Evolutionary conservation across 352 stramenopile genomes (phyloP).

Genomic region (Globisporangium carolinianum): DNA sequence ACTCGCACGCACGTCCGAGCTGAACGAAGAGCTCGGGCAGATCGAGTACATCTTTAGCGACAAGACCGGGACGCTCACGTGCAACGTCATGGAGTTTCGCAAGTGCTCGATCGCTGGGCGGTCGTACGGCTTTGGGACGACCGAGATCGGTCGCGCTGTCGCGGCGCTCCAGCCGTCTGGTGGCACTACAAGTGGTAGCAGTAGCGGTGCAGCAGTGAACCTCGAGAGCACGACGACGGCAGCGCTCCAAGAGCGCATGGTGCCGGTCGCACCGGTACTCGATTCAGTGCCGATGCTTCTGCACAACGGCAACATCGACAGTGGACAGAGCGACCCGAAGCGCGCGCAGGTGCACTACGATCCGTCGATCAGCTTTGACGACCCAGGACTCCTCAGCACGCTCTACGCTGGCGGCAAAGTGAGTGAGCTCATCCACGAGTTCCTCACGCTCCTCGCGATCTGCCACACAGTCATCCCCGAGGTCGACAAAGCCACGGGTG

Average conservation of each 20-base stretch:
- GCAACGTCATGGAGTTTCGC: conserved; percentile 98
- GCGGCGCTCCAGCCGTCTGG: conserved; percentile 13
- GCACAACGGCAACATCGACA: conserved; percentile 11
- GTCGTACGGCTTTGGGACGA: conserved; percentile 82
- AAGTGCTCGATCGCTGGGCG: conserved; percentile 74
- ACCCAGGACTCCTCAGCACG: conserved; percentile 41
- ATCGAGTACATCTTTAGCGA: conserved; percentile 98
- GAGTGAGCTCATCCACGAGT: conserved; percentile 48
- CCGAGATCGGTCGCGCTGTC: conserved; percentile 63
- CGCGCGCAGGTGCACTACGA: conserved; percentile 62
- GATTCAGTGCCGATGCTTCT: background rate
- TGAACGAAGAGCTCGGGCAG: conserved; percentile 92
- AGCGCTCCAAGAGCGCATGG: background rate
- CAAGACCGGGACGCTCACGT: conserved; percentile 98
- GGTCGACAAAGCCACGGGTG: conserved; percentile 38
- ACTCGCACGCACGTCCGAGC: conserved; percentile 73
- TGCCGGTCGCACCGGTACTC: background rate
- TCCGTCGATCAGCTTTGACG: conserved; percentile 61
- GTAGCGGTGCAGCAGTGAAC: background rate
- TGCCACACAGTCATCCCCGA: conserved; percentile 73
- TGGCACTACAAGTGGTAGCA: background rate
- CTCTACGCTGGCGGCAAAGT: conserved; percentile 22
- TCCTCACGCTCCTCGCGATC: conserved; percentile 62
- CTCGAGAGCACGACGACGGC: background rate
- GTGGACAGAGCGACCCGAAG: conserved; percentile 33